A percentile compares a stretch with the other conserved stretches of the same genome.
phyloP scores from a whole-genome alignment of 805 yeast genomes.

The Komagataella populi region DNA sequence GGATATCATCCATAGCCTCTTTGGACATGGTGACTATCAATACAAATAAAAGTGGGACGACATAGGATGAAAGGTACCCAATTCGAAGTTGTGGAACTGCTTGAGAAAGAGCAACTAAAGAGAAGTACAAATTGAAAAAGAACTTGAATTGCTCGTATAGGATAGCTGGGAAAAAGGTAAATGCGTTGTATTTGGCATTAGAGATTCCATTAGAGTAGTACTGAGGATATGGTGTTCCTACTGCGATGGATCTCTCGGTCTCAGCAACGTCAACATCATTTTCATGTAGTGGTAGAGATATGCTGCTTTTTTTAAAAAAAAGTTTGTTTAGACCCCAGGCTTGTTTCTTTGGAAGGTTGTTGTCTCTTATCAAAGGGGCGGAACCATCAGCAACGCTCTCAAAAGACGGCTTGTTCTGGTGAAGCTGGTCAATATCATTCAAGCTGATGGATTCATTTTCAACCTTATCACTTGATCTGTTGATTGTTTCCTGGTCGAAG shows the following conservation, averaged over 20 bases:
- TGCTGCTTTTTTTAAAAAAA: slow-evolving; percentile 9
- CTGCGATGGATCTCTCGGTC: not conserved
- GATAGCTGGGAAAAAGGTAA: slow-evolving; percentile 79
- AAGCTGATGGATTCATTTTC: not conserved
- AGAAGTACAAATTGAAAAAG: slow-evolving; percentile 84
- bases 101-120: slow-evolving; percentile 89
- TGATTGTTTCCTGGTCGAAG: not conserved
- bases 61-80: slow-evolving; percentile 84
- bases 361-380: not conserved
- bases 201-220: slow-evolving; percentile 52
- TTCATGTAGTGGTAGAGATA: slow-evolving; percentile 13
- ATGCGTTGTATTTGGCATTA: slow-evolving; percentile 85
- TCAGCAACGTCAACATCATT: slow-evolving; percentile 2
- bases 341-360: not conserved
- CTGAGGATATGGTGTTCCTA: not conserved
- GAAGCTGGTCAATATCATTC: not conserved
- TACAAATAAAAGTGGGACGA: slow-evolving; percentile 92
- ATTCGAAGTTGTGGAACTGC: slow-evolving; percentile 80
- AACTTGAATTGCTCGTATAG: slow-evolving; percentile 94
- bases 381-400: not conserved
- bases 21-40: slow-evolving; percentile 86
- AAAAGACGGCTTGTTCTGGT: not conserved
- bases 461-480: not conserved
- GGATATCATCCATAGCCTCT: slow-evolving; percentile 90
- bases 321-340: not conserved